Percentiles rank a stretch among this genome's conserved stretches.
Conservation (phyloP, 495 filamentous ascomycete species). For the Neurospora sp. region DNA sequence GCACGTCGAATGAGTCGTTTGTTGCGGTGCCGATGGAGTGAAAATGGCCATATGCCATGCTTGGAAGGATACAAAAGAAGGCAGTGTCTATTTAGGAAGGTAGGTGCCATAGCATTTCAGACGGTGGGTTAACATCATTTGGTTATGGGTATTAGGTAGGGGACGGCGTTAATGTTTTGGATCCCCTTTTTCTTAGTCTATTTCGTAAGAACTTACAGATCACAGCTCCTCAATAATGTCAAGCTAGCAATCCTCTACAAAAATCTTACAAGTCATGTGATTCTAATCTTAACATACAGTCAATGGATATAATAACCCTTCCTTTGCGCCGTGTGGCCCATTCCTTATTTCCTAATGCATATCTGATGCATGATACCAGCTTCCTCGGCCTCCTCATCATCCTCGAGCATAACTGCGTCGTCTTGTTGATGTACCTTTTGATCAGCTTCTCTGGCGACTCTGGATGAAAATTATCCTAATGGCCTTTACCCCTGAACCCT, state of each 20-base stretch:
- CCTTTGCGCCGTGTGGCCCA: background rate
- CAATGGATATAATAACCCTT: background rate
- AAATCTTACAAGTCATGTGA: background rate
- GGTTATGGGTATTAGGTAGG: background rate
- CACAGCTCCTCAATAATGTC: background rate
- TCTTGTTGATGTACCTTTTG: background rate
- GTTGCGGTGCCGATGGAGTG: conserved; percentile 23
- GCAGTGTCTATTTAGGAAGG: background rate
- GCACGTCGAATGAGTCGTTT: conserved; percentile 14
- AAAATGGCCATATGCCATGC: too few relatives aligned
- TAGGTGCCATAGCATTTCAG: background rate
- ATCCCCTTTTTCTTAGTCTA: background rate
- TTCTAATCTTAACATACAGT: background rate
- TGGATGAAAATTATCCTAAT: background rate
- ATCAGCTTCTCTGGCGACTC: background rate
- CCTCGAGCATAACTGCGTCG: background rate
- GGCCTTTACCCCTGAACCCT: conserved; percentile 8
- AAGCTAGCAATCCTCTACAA: background rate
- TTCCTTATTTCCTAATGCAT: background rate
- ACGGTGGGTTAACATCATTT: background rate
- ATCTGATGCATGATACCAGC: background rate
- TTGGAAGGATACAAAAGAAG: conserved; percentile 21
- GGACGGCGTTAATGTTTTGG: background rate
- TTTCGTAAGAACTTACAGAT: background rate
- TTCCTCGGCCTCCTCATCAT: background rate